Evolutionary conservation across 768 basidiomycete species (phyloP).

Genomic region (Hebeloma cylindrosporum): DNA sequence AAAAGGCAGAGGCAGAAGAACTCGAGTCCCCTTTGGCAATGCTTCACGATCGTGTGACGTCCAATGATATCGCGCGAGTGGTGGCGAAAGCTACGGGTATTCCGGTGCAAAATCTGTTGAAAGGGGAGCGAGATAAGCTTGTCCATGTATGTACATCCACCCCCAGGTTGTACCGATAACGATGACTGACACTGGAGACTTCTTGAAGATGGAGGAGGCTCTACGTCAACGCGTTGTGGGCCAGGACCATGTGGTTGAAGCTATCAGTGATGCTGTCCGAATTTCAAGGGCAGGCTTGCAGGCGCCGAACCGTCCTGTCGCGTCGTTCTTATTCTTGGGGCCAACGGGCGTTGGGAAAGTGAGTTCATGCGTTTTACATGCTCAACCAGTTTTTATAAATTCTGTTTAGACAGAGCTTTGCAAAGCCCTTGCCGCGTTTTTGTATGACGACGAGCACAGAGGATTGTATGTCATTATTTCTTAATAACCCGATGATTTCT

Average conservation of each 20-base stretch:
- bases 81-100: slow-evolving; percentile 90
- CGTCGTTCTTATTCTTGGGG: slow-evolving; percentile 89
- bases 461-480: too few relatives aligned
- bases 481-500: too few relatives aligned
- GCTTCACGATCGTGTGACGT: slow-evolving; percentile 85
- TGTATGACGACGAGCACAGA: slow-evolving; percentile 87
- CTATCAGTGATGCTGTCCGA: slow-evolving; percentile 88
- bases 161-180: background rate
- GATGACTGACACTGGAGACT: background rate
- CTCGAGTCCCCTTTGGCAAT: slow-evolving; percentile 57
- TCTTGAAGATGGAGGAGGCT: slow-evolving; percentile 78
- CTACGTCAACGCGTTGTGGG: slow-evolving; percentile 79
- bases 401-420: slow-evolving; percentile 74
- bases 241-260: slow-evolving; percentile 83
- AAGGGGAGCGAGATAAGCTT: slow-evolving; percentile 87
- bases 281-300: slow-evolving; percentile 91
- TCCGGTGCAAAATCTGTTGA: slow-evolving; percentile 83
- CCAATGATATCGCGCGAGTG: slow-evolving; percentile 86
- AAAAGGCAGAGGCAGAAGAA: slow-evolving; percentile 40
- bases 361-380: slow-evolving; percentile 12
- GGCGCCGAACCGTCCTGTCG: slow-evolving; percentile 85
- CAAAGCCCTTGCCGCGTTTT: slow-evolving; percentile 83
- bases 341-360: slow-evolving; percentile 89
- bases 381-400: background rate
- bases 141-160: slow-evolving; percentile 62